phyloP scores from a whole-genome alignment of 805 yeast genomes.

The Candida argentea region DNA sequence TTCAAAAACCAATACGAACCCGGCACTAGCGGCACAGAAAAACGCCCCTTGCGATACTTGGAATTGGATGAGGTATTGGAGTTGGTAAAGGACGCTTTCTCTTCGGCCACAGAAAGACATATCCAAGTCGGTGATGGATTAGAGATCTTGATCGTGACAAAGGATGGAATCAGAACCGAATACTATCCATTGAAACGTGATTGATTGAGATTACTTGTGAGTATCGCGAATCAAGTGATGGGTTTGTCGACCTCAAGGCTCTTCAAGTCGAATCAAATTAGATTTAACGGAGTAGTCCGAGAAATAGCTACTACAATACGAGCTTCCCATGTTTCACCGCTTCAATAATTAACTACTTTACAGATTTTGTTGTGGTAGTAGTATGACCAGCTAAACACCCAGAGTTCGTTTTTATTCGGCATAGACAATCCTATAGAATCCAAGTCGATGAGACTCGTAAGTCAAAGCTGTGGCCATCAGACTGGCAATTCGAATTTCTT shows the following conservation, averaged over 20 bases:
- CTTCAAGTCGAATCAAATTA: no score
- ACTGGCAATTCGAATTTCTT: conserved; percentile 66
- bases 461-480: no score
- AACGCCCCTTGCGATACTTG: conserved; percentile 53
- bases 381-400: no score
- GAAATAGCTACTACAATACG: neutral
- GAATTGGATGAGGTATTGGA: conserved; percentile 76
- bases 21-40: conserved; percentile 55
- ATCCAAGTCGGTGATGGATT: conserved; percentile 97
- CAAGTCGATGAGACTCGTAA: no score
- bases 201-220: conserved; percentile 31
- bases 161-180: conserved; percentile 83
- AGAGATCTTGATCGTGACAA: conserved; percentile 83
- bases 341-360: neutral
- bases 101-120: conserved; percentile 96
- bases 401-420: no score
- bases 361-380: no score
- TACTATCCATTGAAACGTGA: conserved; percentile 84
- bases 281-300: no score
- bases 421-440: no score
- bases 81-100: conserved; percentile 86
- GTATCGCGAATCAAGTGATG: neutral
- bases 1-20: conserved; percentile 86
- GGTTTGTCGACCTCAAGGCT: no score
- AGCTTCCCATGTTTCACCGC: neutral